Base-by-base conservation (phyloP, 106 monocot genomes). In the Apostasia shenzhenica region DNA sequence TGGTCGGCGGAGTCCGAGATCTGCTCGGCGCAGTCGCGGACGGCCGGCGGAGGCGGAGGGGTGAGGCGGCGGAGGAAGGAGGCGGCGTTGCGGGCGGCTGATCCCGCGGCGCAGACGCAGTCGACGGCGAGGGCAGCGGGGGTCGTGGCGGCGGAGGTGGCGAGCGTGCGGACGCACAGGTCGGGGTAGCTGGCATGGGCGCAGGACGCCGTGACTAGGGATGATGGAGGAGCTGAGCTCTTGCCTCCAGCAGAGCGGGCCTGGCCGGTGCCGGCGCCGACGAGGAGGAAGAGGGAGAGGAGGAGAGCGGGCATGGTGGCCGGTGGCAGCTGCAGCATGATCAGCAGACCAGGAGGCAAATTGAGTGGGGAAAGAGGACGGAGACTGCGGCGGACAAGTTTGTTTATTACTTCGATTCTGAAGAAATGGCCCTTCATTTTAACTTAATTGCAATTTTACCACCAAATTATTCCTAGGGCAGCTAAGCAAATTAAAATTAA, bases 11-110 rank as follows among this genome's bases (percentile, higher is more conserved):
- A 73, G 59, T 78, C 72, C 1, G 67, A 48, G 60, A 85, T 54
- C 70, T 71, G 85, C 61, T 74, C 62, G 67, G 12, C 26, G 67
- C 81, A 81, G 74, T 81, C 85, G 40, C 26, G 42, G 74, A 81
- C 41, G 41, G 57, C 43, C 14, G 66, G 48, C 50, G 0, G 9
- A 43, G 68, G 73, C 11, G 61, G 43, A 9, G 54, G 8, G 48
- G 73, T 42, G 48, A 75, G 71, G 62, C 7, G 9, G 72, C 12
- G 48, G 63, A 78, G 60, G 75, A 59, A 74, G 49, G 53, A n/a
- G 74, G 8, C 2, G 48, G 74, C 52, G 45, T 13, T 4, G 47
- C 14, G 10, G 41, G 73, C 47, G 40, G 66, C 46, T 45, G 71
- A 14, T 55, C 49, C 57, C 42, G 83, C 54, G 56, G 72, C 71